A percentile compares a stretch with the other conserved stretches of the same genome.
Conservation (phyloP, 1,284 basidiomycete genomes). For the Sphaerobolus stellatus region DNA sequence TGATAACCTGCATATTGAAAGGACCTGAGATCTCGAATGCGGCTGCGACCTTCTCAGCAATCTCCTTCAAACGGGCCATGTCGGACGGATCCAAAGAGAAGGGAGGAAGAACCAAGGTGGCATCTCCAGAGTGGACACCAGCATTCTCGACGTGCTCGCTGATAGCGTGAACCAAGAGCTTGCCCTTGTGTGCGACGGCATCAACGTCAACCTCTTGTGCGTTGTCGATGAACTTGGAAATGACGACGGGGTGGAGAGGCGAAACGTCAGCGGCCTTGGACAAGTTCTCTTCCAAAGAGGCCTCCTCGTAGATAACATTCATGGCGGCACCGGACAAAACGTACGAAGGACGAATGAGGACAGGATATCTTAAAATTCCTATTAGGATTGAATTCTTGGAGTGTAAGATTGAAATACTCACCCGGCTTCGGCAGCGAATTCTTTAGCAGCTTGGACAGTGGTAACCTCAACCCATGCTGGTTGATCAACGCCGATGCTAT, state of each 20-base stretch:
- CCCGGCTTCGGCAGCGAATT: conserved; percentile 85
- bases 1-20: conserved; percentile 99
- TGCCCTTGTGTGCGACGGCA: conserved; percentile 92
- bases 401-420: conserved; percentile 33
- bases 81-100: conserved; percentile 79
- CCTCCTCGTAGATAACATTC: conserved; percentile 97
- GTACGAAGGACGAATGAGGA: conserved; percentile 95
- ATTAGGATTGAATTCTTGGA: conserved; percentile 15
- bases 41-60: conserved; percentile 91
- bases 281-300: conserved; percentile 86
- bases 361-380: conserved; percentile 70
- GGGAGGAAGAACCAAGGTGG: conserved; percentile 96
- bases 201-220: conserved; percentile 99
- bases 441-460: conserved; percentile 86
- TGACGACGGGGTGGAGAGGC: conserved; percentile 95
- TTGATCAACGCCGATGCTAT: conserved; percentile 95
- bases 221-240: conserved; percentile 97
- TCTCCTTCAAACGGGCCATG: conserved; percentile 85
- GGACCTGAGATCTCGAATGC: conserved; percentile 98
- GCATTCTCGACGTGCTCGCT: conserved; percentile 99
- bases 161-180: conserved; percentile 93
- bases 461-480: conserved; percentile 95
- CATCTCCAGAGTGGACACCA: conserved; percentile 98
- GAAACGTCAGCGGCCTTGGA: conserved; percentile 95
- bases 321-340: conserved; percentile 98